phyloP scores from a whole-genome alignment of 2,329 filamentous ascomycete genomes.

The Teratosphaeria zuluensis region DNA sequence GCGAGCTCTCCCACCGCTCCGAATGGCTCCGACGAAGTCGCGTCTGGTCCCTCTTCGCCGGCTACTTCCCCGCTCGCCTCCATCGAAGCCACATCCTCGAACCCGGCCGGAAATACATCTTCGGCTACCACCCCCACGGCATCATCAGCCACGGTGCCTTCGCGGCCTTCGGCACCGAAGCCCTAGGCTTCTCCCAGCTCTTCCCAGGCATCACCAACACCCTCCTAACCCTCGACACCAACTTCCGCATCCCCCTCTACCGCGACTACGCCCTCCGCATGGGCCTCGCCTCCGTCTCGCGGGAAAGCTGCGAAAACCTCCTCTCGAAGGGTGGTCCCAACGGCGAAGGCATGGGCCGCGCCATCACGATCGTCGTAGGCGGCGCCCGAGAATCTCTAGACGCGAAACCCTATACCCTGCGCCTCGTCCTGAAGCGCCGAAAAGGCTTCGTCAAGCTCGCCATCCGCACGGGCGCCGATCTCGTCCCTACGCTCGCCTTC shows the following conservation, averaged over 20 bases:
- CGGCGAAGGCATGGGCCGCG: constrained; percentile 79
- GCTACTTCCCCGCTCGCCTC: constrained; percentile 81
- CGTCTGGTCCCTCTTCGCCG: constrained; percentile 81
- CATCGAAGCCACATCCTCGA: constrained; percentile 76
- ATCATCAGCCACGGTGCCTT: constrained; percentile 97
- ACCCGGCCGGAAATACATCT: constrained; percentile 82
- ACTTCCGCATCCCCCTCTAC: constrained; percentile 89
- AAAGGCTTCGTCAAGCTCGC: constrained; percentile 94
- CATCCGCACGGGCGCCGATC: constrained; percentile 79
- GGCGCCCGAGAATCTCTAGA: constrained; percentile 88
- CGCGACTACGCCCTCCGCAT: constrained; percentile 86
- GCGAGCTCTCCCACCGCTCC: constrained; percentile 63
- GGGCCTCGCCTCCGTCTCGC: constrained; percentile 80
- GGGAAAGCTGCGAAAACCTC: constrained; percentile 83
- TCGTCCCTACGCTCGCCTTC: constrained; percentile 86
- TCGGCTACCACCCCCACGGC: constrained; percentile 94
- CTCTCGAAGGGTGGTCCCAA: constrained; percentile 70
- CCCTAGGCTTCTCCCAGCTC: constrained; percentile 72
- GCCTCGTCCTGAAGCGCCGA: constrained; percentile 69
- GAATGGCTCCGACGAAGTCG: constrained; percentile 62
- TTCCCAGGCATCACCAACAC: constrained; percentile 96
- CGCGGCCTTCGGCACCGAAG: constrained; percentile 82
- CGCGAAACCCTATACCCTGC: constrained; percentile 66
- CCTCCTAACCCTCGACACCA: constrained; percentile 84
- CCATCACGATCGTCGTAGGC: constrained; percentile 90